Conservation (phyloP, 2,329 filamentous ascomycete species). For the Rhinocladiella similis region DNA sequence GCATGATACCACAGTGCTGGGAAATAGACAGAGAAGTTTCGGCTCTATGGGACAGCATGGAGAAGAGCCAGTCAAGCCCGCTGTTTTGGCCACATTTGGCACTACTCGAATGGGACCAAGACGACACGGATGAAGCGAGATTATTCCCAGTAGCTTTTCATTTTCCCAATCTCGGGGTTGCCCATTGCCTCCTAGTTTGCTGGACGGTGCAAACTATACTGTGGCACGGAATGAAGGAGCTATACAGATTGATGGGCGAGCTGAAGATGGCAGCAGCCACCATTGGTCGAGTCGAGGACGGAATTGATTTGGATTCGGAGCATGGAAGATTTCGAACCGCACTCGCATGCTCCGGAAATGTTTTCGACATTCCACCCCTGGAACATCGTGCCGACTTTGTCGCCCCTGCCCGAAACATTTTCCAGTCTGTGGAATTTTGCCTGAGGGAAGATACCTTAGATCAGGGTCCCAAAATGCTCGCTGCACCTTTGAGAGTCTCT, state of each 20-base stretch:
- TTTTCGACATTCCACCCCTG: slow-evolving; percentile 29
- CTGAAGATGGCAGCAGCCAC: slow-evolving; percentile 10
- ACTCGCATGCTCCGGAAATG: slow-evolving; percentile 2
- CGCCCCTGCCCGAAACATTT: slow-evolving; percentile 35
- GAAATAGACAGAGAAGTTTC: slow-evolving; percentile 31
- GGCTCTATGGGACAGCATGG: slow-evolving; percentile 30
- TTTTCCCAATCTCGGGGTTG: slow-evolving; percentile 32
- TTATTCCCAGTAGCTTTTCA: slow-evolving; percentile 35
- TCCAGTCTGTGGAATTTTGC: slow-evolving; percentile 38
- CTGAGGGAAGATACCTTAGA: slow-evolving; percentile 29
- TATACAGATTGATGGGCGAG: slow-evolving; percentile 32
- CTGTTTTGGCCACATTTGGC: slow-evolving; percentile 36
- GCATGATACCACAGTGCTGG: slow-evolving; percentile 32
- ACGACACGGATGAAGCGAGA: slow-evolving; percentile 13
- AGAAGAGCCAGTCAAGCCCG: slow-evolving; percentile 26
- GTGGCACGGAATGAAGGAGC: slow-evolving; percentile 36
- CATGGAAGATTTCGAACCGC: slow-evolving; percentile 3
- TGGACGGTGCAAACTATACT: slow-evolving; percentile 37
- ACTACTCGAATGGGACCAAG: slow-evolving; percentile 6
- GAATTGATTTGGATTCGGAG: not conserved
- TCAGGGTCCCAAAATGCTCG: slow-evolving; percentile 17
- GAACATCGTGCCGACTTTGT: slow-evolving; percentile 31
- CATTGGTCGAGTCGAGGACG: not conserved
- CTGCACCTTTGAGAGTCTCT: slow-evolving; percentile 31
- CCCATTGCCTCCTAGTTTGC: slow-evolving; percentile 34